Conservation (phyloP, 148 eudicot genomes). For the Camellia lanceoleosa region DNA sequence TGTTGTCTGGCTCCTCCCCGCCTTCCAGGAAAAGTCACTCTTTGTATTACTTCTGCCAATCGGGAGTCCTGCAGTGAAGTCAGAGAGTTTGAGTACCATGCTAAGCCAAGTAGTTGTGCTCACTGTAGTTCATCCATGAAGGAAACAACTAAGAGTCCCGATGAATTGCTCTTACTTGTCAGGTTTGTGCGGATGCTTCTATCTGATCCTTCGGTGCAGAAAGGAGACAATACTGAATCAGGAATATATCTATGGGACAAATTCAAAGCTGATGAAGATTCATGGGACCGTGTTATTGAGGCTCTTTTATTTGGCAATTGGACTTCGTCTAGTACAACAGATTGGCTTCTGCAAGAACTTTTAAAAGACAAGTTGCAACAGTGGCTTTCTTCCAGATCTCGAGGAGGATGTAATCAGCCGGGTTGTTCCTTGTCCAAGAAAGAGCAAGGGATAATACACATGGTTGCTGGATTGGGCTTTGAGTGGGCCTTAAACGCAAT, state of each 20-base stretch:
- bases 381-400: slow-evolving; percentile 61
- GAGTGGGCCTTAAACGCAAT: slow-evolving; percentile 85
- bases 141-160: slow-evolving; percentile 48
- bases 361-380: slow-evolving; percentile 73
- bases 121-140: slow-evolving; percentile 34
- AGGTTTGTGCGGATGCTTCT: slow-evolving; percentile 70
- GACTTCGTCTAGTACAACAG: slow-evolving; percentile 45
- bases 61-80: slow-evolving; percentile 82
- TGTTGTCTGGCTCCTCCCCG: slow-evolving; percentile 75
- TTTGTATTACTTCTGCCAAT: slow-evolving; percentile 76
- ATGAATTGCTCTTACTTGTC: slow-evolving; percentile 71
- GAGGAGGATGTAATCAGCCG: slow-evolving; percentile 19
- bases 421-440: slow-evolving; percentile 65
- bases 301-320: slow-evolving; percentile 56
- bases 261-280: slow-evolving; percentile 45
- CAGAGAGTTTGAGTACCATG: slow-evolving; percentile 84
- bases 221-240: slow-evolving; percentile 37
- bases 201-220: slow-evolving; percentile 32
- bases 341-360: slow-evolving; percentile 84
- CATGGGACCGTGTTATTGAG: slow-evolving; percentile 62
- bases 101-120: slow-evolving; percentile 28
- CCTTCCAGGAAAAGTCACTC: slow-evolving; percentile 65
- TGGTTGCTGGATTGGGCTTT: slow-evolving; percentile 86
- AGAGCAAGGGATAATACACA: slow-evolving; percentile 92
- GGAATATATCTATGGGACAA: slow-evolving; percentile 29